Conservation (phyloP, 805 yeast genomes). For the Brettanomyces custersianus region DNA sequence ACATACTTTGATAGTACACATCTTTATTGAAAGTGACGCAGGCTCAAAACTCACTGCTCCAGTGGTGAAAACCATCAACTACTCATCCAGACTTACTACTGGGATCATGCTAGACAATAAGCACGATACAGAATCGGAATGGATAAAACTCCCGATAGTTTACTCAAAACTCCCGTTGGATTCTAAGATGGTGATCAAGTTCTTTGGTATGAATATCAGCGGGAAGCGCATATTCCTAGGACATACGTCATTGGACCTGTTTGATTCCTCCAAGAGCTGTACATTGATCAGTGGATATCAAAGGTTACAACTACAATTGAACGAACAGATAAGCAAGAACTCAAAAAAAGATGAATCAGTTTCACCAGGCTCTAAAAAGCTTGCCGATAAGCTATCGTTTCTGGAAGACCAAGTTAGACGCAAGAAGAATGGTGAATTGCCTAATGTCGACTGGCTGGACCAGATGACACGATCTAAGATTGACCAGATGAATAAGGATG, state of each 20-base stretch:
- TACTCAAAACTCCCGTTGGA: conserved; percentile 63
- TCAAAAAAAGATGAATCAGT: background rate
- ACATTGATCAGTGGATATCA: conserved; percentile 69
- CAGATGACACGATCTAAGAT: conserved; percentile 48
- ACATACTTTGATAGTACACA: conserved; percentile 5
- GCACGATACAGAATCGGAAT: conserved; percentile 26
- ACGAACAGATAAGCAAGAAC: background rate
- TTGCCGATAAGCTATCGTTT: background rate
- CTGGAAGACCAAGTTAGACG: conserved; percentile 48
- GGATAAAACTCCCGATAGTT: conserved; percentile 64
- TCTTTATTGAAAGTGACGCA: conserved; percentile 25
- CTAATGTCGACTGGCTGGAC: conserved; percentile 67
- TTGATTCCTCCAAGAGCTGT: conserved; percentile 34
- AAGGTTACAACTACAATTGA: conserved; percentile 31
- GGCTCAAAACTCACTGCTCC: conserved; percentile 38
- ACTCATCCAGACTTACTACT: background rate
- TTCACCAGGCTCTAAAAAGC: background rate
- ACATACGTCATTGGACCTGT: conserved; percentile 48
- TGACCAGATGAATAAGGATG: conserved; percentile 27
- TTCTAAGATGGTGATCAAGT: conserved; percentile 47
- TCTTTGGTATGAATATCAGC: conserved; percentile 63
- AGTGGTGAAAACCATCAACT: conserved; percentile 14
- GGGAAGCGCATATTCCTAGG: conserved; percentile 46
- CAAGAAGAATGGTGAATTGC: conserved; percentile 61
- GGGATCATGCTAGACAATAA: background rate